A percentile compares a stretch with the other conserved stretches of the same genome.
Conservation (phyloP, 371 early-diverging fungal species). For the Lichtheimia corymbifera region DNA sequence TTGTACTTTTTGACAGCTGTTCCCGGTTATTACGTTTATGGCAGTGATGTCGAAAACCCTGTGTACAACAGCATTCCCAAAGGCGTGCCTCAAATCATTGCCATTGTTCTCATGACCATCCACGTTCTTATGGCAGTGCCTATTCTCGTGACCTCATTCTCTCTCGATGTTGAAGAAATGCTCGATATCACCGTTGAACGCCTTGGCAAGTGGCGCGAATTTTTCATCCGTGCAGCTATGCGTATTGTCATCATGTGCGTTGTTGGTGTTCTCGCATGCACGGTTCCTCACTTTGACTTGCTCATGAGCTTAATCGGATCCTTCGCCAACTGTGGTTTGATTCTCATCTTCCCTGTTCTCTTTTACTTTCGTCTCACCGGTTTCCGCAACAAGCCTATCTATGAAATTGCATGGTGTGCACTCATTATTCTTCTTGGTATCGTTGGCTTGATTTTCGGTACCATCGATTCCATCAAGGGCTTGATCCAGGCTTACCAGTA, state of each 20-base stretch:
- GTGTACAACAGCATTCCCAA: slow-evolving; percentile 73
- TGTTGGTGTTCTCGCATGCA: slow-evolving; percentile 60
- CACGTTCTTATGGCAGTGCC: slow-evolving; percentile 88
- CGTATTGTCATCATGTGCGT: slow-evolving; percentile 50
- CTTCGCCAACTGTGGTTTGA: slow-evolving; percentile 73
- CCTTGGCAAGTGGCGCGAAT: slow-evolving; percentile 54
- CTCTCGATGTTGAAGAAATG: slow-evolving; percentile 70
- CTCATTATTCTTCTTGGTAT: slow-evolving; percentile 67
- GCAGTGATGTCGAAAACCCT: slow-evolving; percentile 66
- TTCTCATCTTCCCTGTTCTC: slow-evolving; percentile 84
- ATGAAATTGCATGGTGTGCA: slow-evolving; percentile 60
- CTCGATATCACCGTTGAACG: slow-evolving; percentile 56
- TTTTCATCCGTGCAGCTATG: slow-evolving; percentile 54
- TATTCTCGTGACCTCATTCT: slow-evolving; percentile 78
- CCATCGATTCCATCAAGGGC: slow-evolving; percentile 64
- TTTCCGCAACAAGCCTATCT: slow-evolving; percentile 52
- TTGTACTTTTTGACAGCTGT: slow-evolving; percentile 79
- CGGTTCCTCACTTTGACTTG: slow-evolving; percentile 77
- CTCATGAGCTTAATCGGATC: slow-evolving; percentile 86
- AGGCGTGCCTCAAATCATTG: slow-evolving; percentile 61
- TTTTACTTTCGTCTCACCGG: slow-evolving; percentile 79
- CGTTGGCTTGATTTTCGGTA: slow-evolving; percentile 77
- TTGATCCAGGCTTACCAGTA: slow-evolving; percentile 54
- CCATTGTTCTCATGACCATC: slow-evolving; percentile 76
- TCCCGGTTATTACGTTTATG: slow-evolving; percentile 84